phyloP scores from a whole-genome alignment of 768 basidiomycete genomes.

The Udeniomyces megalosporus region DNA sequence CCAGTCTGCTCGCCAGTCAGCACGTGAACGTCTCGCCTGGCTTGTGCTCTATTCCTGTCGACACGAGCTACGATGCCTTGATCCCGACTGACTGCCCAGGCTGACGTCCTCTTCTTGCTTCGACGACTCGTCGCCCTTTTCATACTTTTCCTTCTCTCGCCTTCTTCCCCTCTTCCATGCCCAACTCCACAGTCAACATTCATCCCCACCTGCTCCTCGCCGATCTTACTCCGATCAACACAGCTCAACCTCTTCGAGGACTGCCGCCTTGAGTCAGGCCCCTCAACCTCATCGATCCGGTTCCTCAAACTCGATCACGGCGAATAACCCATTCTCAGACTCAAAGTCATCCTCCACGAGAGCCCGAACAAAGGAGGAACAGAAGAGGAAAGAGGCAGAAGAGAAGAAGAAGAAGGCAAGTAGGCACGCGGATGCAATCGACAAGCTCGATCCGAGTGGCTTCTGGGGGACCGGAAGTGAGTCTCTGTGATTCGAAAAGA shows the following conservation, averaged over 20 bases:
- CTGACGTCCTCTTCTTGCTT: too few species aligned
- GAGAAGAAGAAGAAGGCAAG: conserved; percentile 6
- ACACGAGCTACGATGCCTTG: too few species aligned
- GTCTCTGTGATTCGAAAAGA: background rate
- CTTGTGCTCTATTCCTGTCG: too few species aligned
- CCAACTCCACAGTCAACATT: background rate
- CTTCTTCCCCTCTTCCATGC: background rate
- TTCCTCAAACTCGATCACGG: background rate
- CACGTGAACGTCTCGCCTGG: too few species aligned
- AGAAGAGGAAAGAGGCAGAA: background rate
- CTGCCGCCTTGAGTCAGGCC: too few species aligned
- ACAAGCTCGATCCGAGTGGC: conserved; percentile 12
- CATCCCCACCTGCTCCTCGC: background rate
- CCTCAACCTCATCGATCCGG: too few species aligned
- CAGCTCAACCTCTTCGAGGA: too few species aligned
- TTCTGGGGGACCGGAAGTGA: conserved; percentile 15
- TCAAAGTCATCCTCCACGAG: background rate
- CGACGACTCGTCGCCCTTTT: too few species aligned
- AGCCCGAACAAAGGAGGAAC: background rate
- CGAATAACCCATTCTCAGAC: conserved; percentile 4
- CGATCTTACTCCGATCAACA: background rate
- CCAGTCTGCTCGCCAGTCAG: too few species aligned
- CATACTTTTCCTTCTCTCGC: background rate
- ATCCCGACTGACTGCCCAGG: too few species aligned
- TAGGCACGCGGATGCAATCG: conserved; percentile 10